A percentile compares a stretch with the other conserved stretches of the same genome.
Evolutionary conservation across 2,329 filamentous ascomycete species (phyloP).

Genomic region (Penicillium glabrum): DNA sequence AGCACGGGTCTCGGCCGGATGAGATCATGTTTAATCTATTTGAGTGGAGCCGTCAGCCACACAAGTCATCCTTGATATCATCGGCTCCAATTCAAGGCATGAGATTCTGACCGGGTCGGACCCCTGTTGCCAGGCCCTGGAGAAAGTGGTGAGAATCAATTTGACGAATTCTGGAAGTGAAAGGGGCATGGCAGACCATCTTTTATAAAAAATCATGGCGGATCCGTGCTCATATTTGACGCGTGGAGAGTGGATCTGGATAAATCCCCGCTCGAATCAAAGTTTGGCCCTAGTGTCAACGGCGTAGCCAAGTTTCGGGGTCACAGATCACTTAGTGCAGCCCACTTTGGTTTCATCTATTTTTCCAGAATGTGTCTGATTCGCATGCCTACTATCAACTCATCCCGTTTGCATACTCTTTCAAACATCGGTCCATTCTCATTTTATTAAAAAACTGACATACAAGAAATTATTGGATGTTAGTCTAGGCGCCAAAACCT

Average conservation of each 20-base stretch:
- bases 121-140: neutral
- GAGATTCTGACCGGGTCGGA: neutral
- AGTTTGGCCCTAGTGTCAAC: neutral
- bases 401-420: too few relatives aligned
- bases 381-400: too few relatives aligned
- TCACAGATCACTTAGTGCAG: too few relatives aligned
- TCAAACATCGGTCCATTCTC: too few relatives aligned
- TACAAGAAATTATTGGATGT: too few relatives aligned
- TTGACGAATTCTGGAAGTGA: neutral
- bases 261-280: neutral
- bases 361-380: too few relatives aligned
- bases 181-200: neutral
- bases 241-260: neutral
- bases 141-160: neutral
- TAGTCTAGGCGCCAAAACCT: too few relatives aligned
- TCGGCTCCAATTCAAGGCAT: slow-evolving; percentile 2
- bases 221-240: neutral
- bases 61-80: slow-evolving; percentile 24
- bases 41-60: slow-evolving; percentile 26
- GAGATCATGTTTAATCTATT: slow-evolving; percentile 31
- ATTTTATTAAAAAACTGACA: too few relatives aligned
- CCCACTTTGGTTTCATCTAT: too few relatives aligned
- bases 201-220: neutral
- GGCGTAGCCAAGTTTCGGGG: neutral
- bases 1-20: slow-evolving; percentile 14